Conservation (phyloP, 805 yeast genomes). For the Ogataea allantospora region DNA sequence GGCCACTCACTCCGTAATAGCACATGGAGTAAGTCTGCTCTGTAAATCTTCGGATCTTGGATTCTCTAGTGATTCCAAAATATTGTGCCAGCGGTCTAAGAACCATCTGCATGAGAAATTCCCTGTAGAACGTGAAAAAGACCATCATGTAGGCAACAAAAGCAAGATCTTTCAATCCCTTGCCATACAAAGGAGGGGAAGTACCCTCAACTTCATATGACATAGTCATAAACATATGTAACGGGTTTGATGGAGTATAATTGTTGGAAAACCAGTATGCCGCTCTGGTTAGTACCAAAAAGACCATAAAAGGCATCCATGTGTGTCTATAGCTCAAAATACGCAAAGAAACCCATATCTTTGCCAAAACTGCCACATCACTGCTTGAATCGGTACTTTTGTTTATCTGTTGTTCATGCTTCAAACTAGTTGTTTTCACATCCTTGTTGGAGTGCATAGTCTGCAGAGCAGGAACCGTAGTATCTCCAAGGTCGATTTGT, state of each 20-base stretch:
- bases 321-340: constrained; percentile 61
- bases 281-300: constrained; percentile 40
- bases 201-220: constrained; percentile 64
- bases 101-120: constrained; percentile 81
- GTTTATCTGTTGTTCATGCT: constrained; percentile 32
- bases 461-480: constrained; percentile 60
- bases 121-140: constrained; percentile 87
- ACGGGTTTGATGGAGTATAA: constrained; percentile 54
- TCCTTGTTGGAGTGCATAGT: constrained; percentile 56
- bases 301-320: constrained; percentile 67
- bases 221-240: constrained; percentile 61
- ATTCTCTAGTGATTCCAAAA: constrained; percentile 50
- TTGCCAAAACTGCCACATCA: constrained; percentile 54
- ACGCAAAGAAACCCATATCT: constrained; percentile 54
- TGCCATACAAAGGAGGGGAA: constrained; percentile 64
- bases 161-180: constrained; percentile 78
- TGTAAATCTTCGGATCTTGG: constrained; percentile 76
- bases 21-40: constrained; percentile 87
- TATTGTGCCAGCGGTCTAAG: constrained; percentile 67
- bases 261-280: constrained; percentile 57
- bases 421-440: constrained; percentile 39
- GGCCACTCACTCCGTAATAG: constrained; percentile 79
- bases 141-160: constrained; percentile 81
- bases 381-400: constrained; percentile 27
- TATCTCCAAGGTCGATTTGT: constrained; percentile 71